These are phyloP conservation scores for Syzygium aromaticum DNA, from an alignment of 345 rosid genomes.

Conservation along the genomic window DNA sequence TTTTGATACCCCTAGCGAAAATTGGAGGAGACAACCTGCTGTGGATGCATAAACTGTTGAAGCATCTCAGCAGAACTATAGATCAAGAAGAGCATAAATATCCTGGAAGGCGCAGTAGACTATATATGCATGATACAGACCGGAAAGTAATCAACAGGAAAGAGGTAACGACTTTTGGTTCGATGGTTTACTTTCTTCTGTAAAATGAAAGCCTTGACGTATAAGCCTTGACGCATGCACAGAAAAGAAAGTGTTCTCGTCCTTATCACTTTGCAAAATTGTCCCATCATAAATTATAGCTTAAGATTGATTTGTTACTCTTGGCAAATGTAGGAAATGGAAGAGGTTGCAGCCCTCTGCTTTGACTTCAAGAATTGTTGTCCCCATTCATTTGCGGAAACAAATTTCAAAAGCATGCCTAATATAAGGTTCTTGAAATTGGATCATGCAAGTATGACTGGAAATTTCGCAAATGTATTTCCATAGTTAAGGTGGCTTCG, in stretches of 20 bases:
- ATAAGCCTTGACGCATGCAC: not conserved
- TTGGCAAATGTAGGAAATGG: not conserved
- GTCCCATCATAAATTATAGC: no score
- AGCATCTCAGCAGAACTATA: not conserved
- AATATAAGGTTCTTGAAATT: not conserved
- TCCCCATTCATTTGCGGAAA: not conserved
- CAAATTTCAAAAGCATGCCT: accelerated
- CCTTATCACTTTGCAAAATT: not conserved
- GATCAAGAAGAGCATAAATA: not conserved
- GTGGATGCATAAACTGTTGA: not conserved
- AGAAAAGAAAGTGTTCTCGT: not conserved
- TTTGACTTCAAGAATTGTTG: not conserved
- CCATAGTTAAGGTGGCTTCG: not conserved
- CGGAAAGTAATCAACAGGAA: not conserved
- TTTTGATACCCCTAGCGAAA: not conserved
- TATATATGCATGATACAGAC: not conserved
- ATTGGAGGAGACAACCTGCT: not conserved
- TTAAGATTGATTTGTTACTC: no score
- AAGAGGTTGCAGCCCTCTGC: not conserved
- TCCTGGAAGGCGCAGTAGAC: not conserved
- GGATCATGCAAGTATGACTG: not conserved
- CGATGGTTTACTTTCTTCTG: not conserved
- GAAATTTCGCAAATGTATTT: not conserved
- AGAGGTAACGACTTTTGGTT: not conserved
- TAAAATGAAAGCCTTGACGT: not conserved